Evolutionary conservation across 495 filamentous ascomycete genomes (phyloP).

Genomic region (Aspergillus olivimuriae): DNA sequence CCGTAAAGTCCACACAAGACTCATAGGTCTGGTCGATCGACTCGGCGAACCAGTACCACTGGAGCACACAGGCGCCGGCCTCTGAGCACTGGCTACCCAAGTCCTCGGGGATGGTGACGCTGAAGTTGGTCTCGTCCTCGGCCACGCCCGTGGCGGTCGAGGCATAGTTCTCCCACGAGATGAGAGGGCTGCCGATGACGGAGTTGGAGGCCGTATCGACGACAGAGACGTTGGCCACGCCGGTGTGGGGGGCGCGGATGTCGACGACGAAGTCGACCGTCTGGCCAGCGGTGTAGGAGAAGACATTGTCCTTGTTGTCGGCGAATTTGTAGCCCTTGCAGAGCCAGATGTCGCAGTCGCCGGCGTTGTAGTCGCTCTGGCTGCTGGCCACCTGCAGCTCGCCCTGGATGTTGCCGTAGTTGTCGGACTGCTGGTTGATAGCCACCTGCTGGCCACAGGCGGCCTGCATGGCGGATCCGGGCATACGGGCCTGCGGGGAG

Average conservation of each 20-base stretch:
- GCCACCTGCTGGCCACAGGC: constrained; percentile 59
- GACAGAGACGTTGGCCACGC: constrained; percentile 63
- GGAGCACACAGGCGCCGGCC: constrained; percentile 60
- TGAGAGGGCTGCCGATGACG: constrained; percentile 51
- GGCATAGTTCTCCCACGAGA: constrained; percentile 51
- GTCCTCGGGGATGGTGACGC: constrained; percentile 55
- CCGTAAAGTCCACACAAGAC: constrained; percentile 64
- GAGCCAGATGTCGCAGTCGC: constrained; percentile 57
- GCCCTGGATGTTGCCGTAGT: constrained; percentile 63
- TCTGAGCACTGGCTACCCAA: constrained; percentile 50
- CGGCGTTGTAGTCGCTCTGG: constrained; percentile 51
- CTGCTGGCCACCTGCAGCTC: constrained; percentile 51
- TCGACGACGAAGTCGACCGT: constrained; percentile 52
- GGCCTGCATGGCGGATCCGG: constrained; percentile 51
- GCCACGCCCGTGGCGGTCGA: constrained; percentile 43
- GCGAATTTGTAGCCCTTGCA: constrained; percentile 69
- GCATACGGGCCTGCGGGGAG: constrained; percentile 50
- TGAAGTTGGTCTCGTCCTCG: constrained; percentile 56
- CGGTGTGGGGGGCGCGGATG: constrained; percentile 58
- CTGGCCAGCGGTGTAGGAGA: constrained; percentile 54
- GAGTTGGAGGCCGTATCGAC: constrained; percentile 56
- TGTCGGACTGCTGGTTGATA: constrained; percentile 54
- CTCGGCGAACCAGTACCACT: constrained; percentile 64
- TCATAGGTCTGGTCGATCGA: constrained; percentile 67
- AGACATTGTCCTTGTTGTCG: constrained; percentile 62